These are phyloP conservation scores for Colletotrichum orchidophilum DNA, from an alignment of 2,329 filamentous ascomycete genomes.

Conservation along the genomic window DNA sequence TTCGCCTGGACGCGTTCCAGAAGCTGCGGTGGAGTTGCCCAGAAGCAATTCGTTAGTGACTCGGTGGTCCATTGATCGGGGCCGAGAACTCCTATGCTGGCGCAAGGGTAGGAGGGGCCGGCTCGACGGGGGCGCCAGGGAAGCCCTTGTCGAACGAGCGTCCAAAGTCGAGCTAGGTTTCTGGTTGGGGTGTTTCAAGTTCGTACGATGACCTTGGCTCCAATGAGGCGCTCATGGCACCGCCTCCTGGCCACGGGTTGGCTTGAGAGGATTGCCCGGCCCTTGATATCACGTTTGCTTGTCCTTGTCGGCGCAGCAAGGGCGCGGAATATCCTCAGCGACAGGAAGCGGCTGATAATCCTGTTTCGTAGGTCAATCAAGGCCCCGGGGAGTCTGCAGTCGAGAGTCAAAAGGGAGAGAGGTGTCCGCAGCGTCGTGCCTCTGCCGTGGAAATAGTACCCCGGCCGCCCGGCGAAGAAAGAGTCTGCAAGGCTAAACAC, in stretches of 20 bases:
- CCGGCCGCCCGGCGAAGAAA: not conserved
- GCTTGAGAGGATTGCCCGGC: not conserved
- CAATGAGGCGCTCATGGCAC: constrained; percentile 21
- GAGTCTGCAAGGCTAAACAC: not conserved
- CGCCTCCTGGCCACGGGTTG: not conserved
- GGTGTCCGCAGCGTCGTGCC: not conserved
- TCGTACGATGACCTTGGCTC: constrained; percentile 27
- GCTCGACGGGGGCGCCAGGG: not conserved
- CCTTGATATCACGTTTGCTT: not conserved
- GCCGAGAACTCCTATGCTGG: not conserved
- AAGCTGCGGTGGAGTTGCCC: not conserved
- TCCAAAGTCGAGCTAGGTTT: constrained; percentile 18
- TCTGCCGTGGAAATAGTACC: too few relatives aligned
- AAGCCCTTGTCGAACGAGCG: constrained; percentile 27
- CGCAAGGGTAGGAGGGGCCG: not conserved
- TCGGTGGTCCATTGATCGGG: not conserved
- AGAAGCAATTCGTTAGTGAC: not conserved
- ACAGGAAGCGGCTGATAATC: not conserved
- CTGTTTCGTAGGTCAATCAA: not conserved
- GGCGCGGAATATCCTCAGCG: not conserved
- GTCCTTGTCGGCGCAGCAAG: not conserved
- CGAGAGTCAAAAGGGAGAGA: not conserved
- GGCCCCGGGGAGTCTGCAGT: not conserved
- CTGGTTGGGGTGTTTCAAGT: constrained; percentile 26
- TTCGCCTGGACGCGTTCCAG: not conserved